These are phyloP conservation scores for Spongospora subterranea DNA, from an alignment of 208 protist species.

Conservation along the genomic window DNA sequence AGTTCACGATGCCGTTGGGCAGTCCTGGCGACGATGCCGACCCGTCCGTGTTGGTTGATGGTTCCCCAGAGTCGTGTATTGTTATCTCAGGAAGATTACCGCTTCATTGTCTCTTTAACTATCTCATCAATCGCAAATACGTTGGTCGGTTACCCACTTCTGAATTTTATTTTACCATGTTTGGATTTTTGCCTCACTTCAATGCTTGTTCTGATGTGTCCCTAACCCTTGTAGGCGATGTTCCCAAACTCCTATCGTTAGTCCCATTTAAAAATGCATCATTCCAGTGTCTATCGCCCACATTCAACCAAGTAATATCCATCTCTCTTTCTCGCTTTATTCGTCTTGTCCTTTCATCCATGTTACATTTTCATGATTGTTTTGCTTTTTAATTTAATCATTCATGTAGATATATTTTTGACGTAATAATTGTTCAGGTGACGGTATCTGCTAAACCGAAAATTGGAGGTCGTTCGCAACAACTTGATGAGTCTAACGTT, in stretches of 20 bases:
- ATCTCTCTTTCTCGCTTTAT: no score
- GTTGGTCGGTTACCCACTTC: no score
- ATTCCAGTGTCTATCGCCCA: neutral
- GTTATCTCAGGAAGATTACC: neutral
- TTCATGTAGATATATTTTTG: neutral
- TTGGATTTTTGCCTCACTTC: neutral
- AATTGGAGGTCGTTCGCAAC: neutral
- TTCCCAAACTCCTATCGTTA: neutral
- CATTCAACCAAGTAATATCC: neutral
- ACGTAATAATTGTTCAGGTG: neutral
- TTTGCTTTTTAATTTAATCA: no score
- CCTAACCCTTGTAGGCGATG: neutral
- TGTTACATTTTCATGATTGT: no score
- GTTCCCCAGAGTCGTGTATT: neutral
- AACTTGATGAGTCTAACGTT: neutral
- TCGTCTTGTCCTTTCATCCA: no score
- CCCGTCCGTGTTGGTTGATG: neutral
- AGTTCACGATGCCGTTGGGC: neutral
- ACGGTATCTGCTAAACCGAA: neutral
- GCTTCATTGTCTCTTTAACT: neutral
- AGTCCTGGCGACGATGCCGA: neutral
- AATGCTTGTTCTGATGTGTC: neutral
- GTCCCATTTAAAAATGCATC: neutral
- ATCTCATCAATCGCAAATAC: conserved; percentile 7
- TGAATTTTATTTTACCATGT: no score